Conservation (phyloP, 805 yeast species). For the Metschnikowia kunwiensis region DNA sequence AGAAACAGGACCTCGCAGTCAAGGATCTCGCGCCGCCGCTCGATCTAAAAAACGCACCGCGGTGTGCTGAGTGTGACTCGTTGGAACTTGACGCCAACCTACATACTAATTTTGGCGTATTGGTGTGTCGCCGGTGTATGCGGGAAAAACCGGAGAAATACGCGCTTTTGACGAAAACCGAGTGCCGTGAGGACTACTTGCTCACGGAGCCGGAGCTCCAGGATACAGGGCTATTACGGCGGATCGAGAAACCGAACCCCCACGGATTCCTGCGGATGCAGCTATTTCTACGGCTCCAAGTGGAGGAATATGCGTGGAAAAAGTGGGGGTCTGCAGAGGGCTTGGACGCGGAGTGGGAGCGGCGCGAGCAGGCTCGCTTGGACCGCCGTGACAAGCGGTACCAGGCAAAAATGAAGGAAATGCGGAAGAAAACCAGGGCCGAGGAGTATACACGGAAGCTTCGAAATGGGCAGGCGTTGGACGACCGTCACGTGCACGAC, state of each 20-base stretch:
- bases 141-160: constrained; percentile 80
- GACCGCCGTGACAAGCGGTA: constrained; percentile 76
- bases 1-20: constrained; percentile 35
- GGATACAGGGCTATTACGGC: constrained; percentile 63
- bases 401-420: constrained; percentile 72
- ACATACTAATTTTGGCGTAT: constrained; percentile 59
- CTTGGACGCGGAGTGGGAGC: constrained; percentile 87
- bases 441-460: constrained; percentile 77
- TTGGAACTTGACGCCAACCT: constrained; percentile 76
- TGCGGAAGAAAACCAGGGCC: constrained; percentile 90
- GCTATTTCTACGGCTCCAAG: constrained; percentile 81
- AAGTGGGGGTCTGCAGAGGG: constrained; percentile 94
- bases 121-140: constrained; percentile 80
- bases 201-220: constrained; percentile 89
- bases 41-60: constrained; percentile 70
- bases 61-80: constrained; percentile 79
- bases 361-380: constrained; percentile 70
- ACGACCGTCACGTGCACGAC: constrained; percentile 66
- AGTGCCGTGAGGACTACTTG: constrained; percentile 87
- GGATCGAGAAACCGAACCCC: constrained; percentile 90
- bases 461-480: constrained; percentile 53
- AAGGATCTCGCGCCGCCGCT: constrained; percentile 68
- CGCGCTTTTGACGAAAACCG: constrained; percentile 89
- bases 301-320: constrained; percentile 88
- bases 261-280: constrained; percentile 94